Percentiles rank a stretch among this genome's conserved stretches.
Conservation (phyloP, 2,329 filamentous ascomycete genomes). For the Thelonectria blattea region DNA sequence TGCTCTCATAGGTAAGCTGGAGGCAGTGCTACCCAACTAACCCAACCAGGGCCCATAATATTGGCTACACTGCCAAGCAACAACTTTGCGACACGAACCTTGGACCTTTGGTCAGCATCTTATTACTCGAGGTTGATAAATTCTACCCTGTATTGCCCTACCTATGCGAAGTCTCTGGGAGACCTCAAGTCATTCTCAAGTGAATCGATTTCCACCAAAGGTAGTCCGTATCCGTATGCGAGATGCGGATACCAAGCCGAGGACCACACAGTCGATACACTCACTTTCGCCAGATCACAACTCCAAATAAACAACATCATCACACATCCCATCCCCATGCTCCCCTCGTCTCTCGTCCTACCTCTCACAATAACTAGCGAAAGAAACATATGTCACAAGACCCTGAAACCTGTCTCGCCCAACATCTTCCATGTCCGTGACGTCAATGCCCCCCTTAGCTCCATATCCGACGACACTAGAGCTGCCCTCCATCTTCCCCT, state of each 20-base stretch:
- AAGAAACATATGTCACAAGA: conserved; percentile 1
- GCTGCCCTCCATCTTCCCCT: not conserved
- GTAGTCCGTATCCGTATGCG: too few species aligned
- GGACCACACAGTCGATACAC: not conserved
- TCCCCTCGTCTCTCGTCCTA: not conserved
- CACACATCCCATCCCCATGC: not conserved
- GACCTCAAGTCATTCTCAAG: too few species aligned
- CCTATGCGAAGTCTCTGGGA: not conserved
- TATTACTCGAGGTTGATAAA: too few species aligned
- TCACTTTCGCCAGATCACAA: not conserved
- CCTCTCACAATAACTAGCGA: not conserved
- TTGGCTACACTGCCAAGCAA: conserved; percentile 1
- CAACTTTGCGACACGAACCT: not conserved
- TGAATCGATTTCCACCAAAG: too few species aligned
- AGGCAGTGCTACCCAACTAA: not conserved
- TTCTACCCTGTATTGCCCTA: too few species aligned
- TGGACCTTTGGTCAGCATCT: not conserved
- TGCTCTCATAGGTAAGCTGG: not conserved
- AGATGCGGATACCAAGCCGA: too few species aligned
- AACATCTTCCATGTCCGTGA: conserved; percentile 4
- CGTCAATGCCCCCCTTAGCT: conserved; percentile 7
- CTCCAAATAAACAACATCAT: not conserved
- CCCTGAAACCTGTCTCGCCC: not conserved
- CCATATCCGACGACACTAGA: not conserved
- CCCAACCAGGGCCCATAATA: conserved; percentile 1